Percentiles rank a stretch among this genome's conserved stretches.
Conservation (phyloP, 306 rosid genomes). For the Quercus parvula region DNA sequence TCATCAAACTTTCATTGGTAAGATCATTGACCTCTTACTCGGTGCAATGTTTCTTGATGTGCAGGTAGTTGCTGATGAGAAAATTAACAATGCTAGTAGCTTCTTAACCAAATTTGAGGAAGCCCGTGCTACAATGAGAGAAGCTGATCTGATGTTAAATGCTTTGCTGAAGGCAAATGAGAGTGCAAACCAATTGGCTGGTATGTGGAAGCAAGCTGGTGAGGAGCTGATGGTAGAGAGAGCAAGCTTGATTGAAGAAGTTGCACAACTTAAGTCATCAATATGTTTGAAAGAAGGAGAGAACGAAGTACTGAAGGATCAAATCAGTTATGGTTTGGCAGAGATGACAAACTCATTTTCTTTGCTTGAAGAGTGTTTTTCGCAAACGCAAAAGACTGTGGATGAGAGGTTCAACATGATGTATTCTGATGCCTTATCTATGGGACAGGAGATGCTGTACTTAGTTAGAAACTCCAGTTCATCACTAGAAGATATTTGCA, state of each 20-base stretch:
- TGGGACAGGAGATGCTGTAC: slow-evolving; percentile 45
- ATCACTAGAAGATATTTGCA: slow-evolving; percentile 53
- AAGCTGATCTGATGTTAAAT: slow-evolving; percentile 76
- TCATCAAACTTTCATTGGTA: neutral
- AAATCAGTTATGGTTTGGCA: slow-evolving; percentile 41
- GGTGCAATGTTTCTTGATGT: slow-evolving; percentile 19
- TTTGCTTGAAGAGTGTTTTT: slow-evolving; percentile 54
- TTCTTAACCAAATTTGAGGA: slow-evolving; percentile 69
- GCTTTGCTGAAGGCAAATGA: slow-evolving; percentile 78
- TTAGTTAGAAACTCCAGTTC: slow-evolving; percentile 45
- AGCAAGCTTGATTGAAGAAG: slow-evolving; percentile 58
- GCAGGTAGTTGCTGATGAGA: slow-evolving; percentile 47
- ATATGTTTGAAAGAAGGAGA: slow-evolving; percentile 53
- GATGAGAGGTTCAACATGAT: slow-evolving; percentile 47
- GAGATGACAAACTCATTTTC: slow-evolving; percentile 59
- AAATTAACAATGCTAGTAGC: slow-evolving; percentile 30
- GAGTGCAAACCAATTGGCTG: slow-evolving; percentile 61
- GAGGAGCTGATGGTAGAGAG: slow-evolving; percentile 59
- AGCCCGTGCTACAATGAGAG: slow-evolving; percentile 63
- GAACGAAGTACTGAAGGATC: slow-evolving; percentile 47
- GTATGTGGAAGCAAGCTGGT: slow-evolving; percentile 62
- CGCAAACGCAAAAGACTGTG: slow-evolving; percentile 59
- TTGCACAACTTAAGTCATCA: slow-evolving; percentile 54
- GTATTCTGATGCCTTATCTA: slow-evolving; percentile 43
- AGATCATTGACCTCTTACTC: slow-evolving; percentile 21